Conservation (phyloP, 257 asterid genomes). For the Nicotiana benthamiana region DNA sequence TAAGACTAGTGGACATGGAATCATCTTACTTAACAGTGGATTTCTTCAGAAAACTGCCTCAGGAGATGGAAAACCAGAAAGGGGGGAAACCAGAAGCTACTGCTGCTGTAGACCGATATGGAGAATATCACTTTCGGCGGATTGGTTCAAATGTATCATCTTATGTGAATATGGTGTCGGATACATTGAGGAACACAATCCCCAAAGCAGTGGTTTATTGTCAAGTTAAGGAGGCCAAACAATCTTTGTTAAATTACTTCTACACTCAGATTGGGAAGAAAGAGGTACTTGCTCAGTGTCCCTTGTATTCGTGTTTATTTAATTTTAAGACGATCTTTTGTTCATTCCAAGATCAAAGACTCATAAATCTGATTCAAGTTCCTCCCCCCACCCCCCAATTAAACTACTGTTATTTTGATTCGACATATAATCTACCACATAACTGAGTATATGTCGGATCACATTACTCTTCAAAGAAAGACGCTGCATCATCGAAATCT, state of each 20-base stretch:
- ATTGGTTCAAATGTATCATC: constrained; percentile 87
- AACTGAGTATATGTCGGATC: too few species aligned
- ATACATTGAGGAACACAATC: constrained; percentile 60
- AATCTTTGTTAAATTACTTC: constrained; percentile 54
- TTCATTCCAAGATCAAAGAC: too few species aligned
- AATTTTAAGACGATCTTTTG: too few species aligned
- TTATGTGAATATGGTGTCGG: constrained; percentile 64
- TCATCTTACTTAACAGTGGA: constrained; percentile 81
- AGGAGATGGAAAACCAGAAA: constrained; percentile 53
- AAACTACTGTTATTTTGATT: too few species aligned
- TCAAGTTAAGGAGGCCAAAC: constrained; percentile 93
- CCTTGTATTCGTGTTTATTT: background rate
- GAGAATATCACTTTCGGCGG: constrained; percentile 76
- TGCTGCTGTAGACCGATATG: constrained; percentile 46
- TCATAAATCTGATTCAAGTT: too few species aligned
- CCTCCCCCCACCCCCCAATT: too few species aligned
- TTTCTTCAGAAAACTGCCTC: constrained; percentile 84
- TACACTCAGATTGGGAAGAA: constrained; percentile 70
- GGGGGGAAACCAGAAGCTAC: constrained; percentile 40
- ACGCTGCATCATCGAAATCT: too few species aligned
- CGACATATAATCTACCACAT: too few species aligned
- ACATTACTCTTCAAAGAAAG: too few species aligned
- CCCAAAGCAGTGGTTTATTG: constrained; percentile 90
- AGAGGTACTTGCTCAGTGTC: constrained; percentile 45
- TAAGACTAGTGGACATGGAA: constrained; percentile 91